Evolutionary conservation across 2,329 filamentous ascomycete genomes (phyloP), one percentile per base, ranked within the genome.

Genomic region (Fusarium longipes): DNA sequence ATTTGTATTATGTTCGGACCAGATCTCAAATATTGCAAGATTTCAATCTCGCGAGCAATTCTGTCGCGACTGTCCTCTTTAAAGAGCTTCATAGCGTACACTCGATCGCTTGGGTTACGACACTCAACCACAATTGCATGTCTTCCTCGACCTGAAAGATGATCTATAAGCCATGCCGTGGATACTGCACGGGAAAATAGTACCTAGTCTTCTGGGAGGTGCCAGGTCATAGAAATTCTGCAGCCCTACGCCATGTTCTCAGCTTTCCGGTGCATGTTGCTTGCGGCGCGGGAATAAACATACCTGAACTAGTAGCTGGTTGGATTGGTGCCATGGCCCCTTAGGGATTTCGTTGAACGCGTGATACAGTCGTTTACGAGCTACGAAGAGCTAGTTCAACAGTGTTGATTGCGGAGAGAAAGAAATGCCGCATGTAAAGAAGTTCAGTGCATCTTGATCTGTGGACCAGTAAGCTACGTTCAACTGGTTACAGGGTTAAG

Each of bases 11-110:
- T 59, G 0, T 64, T 64, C 0, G 57, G 14, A 1, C 57, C 47
- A 14, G 25, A 49, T 8, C 22, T 11, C 1, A 67, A 15, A 11
- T 29, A 17, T 7, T 18, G 39, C 1, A 64, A 20, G 3, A 67
- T 32, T 7, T 58, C 38, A 0, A 67, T 42, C 25, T 67, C 63
- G 5, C 40, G 59, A 1, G 30, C n/a, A 1, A 59, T 63, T 4
- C 50, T 50, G 8, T 25, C 11, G 12, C 39, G 35, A 1, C 42
- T 52, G 2, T 67, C 57, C 0, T 49, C 42, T 12, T 67, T 67
- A 10, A 53, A 67, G 0, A 63, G 25, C 3, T 67, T 67, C 42
- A 67, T 64, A 2, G 63, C 63, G 2, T 50, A 67, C 6, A 53
- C 17, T 17, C 35, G 22, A 9, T 29, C 38, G 12, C 11, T 33